Conservation (phyloP, 805 yeast species). For the Spathaspora sp. region DNA sequence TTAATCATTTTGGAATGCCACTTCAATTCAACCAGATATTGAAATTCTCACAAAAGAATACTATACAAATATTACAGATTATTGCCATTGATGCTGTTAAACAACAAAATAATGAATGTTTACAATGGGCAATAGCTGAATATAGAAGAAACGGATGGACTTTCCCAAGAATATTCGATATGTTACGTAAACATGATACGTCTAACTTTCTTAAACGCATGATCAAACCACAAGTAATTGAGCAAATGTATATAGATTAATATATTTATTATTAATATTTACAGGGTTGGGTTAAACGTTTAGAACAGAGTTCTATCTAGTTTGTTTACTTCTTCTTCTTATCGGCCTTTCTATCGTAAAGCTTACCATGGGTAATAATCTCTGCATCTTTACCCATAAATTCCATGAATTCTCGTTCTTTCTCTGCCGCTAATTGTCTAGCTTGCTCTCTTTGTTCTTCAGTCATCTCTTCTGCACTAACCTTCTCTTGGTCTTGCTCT, state of each 20-base stretch:
- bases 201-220: background rate
- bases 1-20: background rate
- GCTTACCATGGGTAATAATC: slow-evolving; percentile 52
- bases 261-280: background rate
- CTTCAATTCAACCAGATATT: background rate
- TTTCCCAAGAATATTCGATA: slow-evolving; percentile 12
- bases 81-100: slow-evolving; percentile 20
- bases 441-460: slow-evolving; percentile 13
- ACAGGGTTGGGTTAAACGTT: background rate
- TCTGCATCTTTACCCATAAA: slow-evolving; percentile 55
- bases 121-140: slow-evolving; percentile 30
- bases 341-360: slow-evolving; percentile 45
- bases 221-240: background rate
- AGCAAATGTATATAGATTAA: background rate
- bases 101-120: slow-evolving; percentile 17
- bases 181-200: slow-evolving; percentile 1
- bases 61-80: slow-evolving; percentile 18
- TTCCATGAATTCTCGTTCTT: slow-evolving; percentile 50
- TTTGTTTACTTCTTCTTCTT: slow-evolving; percentile 29
- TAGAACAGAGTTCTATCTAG: too few species aligned
- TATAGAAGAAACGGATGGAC: slow-evolving; percentile 24
- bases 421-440: slow-evolving; percentile 4
- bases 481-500: slow-evolving; percentile 33
- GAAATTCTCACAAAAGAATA: slow-evolving; percentile 4
- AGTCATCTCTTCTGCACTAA: slow-evolving; percentile 10